Evolutionary conservation across 2,329 filamentous ascomycete species (phyloP), one percentile per base, ranked within the genome.

Genomic region (Penicillium corylophilum): DNA sequence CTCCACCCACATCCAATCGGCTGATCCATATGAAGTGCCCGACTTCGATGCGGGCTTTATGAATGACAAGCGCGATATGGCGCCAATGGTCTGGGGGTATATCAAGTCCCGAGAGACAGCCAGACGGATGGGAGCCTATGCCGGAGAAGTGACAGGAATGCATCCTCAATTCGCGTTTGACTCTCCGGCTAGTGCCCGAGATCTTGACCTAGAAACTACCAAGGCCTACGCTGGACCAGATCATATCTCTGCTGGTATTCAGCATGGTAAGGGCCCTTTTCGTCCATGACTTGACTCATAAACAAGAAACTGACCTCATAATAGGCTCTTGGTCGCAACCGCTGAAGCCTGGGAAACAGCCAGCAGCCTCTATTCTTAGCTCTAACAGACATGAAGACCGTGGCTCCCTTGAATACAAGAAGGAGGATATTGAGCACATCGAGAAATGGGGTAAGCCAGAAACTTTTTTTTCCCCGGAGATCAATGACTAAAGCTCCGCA

Each of bases 21-120:
- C 87, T 2, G 82, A 89, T 61, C 85, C 87, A 15, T 92, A 92
- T 65, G 88, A 86, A 41, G 75, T 78, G 13, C 88, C 88, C 0
- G 88, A 91, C 74, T 91, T 92, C 62, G 88, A 92, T 67, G 82
- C 86, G 1, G 87, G 88, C 20, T 92, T 91, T 77, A 90, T 92
- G 88, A 92, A 89, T 63, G 88, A 92, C 72, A 86, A 89, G 72
- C 80, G 88, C 22, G 89, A 92, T 64, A 91, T 92, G 88, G 87
- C 85, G 1, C 87, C 88, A 8, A 90, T 89, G 85, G 87, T 92
- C 5, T 91, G 88, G 88, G 85, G 85, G 4, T 91, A 91, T 72
- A 88, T 90, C 77, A 90, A 90, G 74, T 89, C 85, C 2, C 85
- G 88, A 51, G 88, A 90, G 78, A 91, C 87, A 3, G 88, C 88